Evolutionary conservation across 805 yeast species (phyloP), one percentile per base, ranked within the genome.

Genomic region (Lachancea nothofagi): DNA sequence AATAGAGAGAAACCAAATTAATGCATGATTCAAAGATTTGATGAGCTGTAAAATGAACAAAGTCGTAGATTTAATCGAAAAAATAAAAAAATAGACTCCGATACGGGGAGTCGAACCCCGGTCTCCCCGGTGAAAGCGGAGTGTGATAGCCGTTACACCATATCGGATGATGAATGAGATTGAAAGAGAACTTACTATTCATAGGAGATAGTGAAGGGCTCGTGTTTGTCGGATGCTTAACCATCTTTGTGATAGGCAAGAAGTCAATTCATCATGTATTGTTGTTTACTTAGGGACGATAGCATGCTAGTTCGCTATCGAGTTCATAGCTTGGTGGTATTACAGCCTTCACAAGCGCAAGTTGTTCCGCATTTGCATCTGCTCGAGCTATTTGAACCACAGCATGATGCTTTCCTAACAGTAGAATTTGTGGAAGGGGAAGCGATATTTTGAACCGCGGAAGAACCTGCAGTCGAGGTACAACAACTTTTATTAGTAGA

Each of bases 331-430:
- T 49, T 49, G 22, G 48, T 44, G 7, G 44, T 42, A 34, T 49
- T 49, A 27, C 53, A 49, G 22, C 41, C 37, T 5, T 44, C 41
- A 33, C 53, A 49, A 12, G 40, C 41, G 27, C 53, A 49, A 24
- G 40, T 30, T 15, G 49, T 35, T 7, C 53, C 53, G 21, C 53
- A 49, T 21, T 41, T 46, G 27, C 53, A 49, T 38, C 52, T 45
- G 7, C 42, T 36, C 13, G 40, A 20, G 7, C 33, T 8, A 29
- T 39, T 17, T 22, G 32, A 29, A 12, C 46, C 45, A 32, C 48
- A 40, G 23, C 50, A 47, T 5, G 27, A 7, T 20, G 14, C 7
- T 7, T 12, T 23, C 10, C 10, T 23, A 7, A 8, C 12, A 23
- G 26, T 8, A 23, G 26, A 23, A 7, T 23, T 23, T 7, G 18